These are phyloP conservation scores for Sporothrix inflata DNA, from an alignment of 2,329 filamentous ascomycete species.

Conservation along the genomic window DNA sequence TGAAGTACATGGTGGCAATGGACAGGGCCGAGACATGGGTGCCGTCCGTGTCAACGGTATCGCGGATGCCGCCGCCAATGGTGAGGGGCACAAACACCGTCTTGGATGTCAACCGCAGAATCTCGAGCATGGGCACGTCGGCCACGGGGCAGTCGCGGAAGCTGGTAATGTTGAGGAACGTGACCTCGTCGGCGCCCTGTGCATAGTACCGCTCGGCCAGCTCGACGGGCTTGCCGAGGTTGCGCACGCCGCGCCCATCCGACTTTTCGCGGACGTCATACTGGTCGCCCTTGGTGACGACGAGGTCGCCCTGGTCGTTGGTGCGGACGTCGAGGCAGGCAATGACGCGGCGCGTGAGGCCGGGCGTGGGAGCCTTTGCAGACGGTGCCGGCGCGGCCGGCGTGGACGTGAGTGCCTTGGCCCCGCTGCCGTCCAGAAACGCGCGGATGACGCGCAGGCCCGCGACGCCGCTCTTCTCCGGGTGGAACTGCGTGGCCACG, in stretches of 20 bases:
- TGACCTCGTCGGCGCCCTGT: constrained; percentile 94
- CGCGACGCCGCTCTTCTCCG: constrained; percentile 92
- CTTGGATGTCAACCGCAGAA: constrained; percentile 80
- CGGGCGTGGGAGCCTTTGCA: constrained; percentile 43
- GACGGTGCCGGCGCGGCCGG: background rate
- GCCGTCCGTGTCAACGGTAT: constrained; percentile 87
- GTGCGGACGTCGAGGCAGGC: constrained; percentile 94
- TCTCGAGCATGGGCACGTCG: constrained; percentile 94
- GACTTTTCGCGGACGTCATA: constrained; percentile 96
- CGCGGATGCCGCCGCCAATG: constrained; percentile 91
- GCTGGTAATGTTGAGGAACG: constrained; percentile 96
- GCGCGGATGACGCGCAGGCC: constrained; percentile 82
- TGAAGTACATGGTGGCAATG: constrained; percentile 96
- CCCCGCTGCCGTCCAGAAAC: constrained; percentile 75
- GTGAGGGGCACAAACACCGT: constrained; percentile 96
- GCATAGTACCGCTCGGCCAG: constrained; percentile 94
- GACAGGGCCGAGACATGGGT: constrained; percentile 86
- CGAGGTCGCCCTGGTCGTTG: constrained; percentile 91
- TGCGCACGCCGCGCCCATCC: constrained; percentile 71
- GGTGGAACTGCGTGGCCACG: constrained; percentile 94
- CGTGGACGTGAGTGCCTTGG: constrained; percentile 51
- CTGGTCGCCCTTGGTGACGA: constrained; percentile 98
- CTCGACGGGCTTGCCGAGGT: constrained; percentile 94
- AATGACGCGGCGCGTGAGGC: constrained; percentile 89
- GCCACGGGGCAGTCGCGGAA: constrained; percentile 94